Base-by-base conservation (phyloP, 73 alveolate genomes). In the Blepharisma japonicum region DNA sequence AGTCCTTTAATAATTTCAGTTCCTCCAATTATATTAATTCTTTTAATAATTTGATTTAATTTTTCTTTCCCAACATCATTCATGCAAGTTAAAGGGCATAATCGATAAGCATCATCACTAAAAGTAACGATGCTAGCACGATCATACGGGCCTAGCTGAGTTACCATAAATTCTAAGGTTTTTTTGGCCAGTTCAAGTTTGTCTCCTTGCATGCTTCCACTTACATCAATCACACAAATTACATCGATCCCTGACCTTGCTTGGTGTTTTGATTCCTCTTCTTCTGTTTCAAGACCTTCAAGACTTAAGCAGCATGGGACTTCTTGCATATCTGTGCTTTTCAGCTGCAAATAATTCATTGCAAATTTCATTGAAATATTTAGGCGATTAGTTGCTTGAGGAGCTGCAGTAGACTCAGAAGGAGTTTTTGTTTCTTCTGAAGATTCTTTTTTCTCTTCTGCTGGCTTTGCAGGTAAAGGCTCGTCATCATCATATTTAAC, bases 181-280 rank as follows among this genome's bases (percentile, higher is more conserved):
- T 66, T 56, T 71, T 84, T 88, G 14, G 80, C 91, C 71, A 70
- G 68, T 6, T 7, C 67, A 32, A 90, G 67, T 71, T 88, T 90
- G 42, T 71, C 66, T 27, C 92, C 92, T 6, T 38, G 20, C 96
- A 90, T 90, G 68, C 89, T 66, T 38, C 94, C 94, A 23, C 93
- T 80, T 42, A 71, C 74, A 81, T 88, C 96, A n/a, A 90, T 84
- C 7, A 90, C 82, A 55, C 96, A 89, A 77, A 89, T 80, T 55
- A 89, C 71, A 87, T 89, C 96, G n/a, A 89, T 90, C 2, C 74
- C 74, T 61, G 74, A 61, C 74, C 74, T 61, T 14, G 39, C 47
- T 14, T n/a, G 18, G 6, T 14, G 18, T 25, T 20, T 14, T 20
- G 11, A 14, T 61, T 61, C 74, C 42, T 32, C 42, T 32, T 32